A percentile compares a stretch with the other conserved stretches of the same genome.
These are phyloP conservation scores for Trichoderma sp. DNA, from an alignment of 2,329 filamentous ascomycete species.

Conservation along the genomic window DNA sequence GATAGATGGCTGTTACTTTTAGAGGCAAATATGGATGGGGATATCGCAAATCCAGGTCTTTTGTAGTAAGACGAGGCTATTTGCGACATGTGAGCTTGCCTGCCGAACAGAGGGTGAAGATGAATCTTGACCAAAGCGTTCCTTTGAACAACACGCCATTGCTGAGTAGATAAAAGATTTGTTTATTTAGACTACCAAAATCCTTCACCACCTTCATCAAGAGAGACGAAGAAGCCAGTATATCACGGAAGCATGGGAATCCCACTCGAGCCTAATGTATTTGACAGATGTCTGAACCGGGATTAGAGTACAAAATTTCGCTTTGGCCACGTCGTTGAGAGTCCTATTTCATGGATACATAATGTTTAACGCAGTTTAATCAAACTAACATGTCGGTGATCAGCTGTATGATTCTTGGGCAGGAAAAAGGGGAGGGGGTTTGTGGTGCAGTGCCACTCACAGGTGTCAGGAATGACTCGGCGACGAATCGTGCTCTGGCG, in stretches of 20 bases:
- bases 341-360: not conserved
- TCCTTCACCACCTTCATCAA: not conserved
- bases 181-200: not conserved
- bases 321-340: not conserved
- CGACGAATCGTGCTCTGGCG: constrained; percentile 93
- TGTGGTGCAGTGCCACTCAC: constrained; percentile 46
- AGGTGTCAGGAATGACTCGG: constrained; percentile 96
- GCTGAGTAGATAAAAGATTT: not conserved
- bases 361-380: constrained; percentile 28
- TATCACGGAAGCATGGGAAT: not conserved
- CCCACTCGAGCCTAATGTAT: not conserved
- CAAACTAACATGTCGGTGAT: constrained; percentile 33
- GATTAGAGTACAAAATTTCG: not conserved
- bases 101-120: no score
- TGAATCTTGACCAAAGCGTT: not conserved
- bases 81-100: not conserved
- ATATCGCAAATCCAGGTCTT: not conserved
- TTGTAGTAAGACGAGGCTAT: not conserved
- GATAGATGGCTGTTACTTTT: no score
- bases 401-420: not conserved
- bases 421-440: not conserved
- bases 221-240: not conserved
- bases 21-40: no score
- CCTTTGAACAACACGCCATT: not conserved
- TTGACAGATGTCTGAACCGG: not conserved